Conservation (phyloP, 192 early-diverging fungal genomes). For the Piromyces finnis region DNA sequence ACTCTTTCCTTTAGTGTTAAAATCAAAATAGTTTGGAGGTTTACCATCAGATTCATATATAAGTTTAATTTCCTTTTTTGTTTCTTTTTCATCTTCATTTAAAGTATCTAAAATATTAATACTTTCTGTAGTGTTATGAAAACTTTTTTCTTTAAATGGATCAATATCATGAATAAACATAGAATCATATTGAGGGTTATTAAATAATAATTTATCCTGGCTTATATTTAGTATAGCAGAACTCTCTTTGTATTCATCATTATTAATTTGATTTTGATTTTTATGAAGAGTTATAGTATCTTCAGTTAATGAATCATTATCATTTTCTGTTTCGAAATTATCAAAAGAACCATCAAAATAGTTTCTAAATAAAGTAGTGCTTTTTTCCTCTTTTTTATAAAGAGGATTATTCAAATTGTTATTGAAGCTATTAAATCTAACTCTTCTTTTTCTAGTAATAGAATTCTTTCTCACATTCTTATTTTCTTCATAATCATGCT, state of each 20-base stretch:
- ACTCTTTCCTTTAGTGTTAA: not conserved
- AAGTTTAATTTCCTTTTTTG: not conserved
- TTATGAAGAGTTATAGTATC: not conserved
- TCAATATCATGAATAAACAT: not conserved
- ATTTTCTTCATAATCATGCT: not conserved
- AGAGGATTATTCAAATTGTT: not conserved
- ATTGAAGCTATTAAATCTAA: not conserved
- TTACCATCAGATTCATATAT: not conserved
- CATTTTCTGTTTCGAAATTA: not conserved
- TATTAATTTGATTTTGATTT: not conserved
- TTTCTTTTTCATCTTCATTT: not conserved
- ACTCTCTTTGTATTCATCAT: not conserved
- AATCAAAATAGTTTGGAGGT: not conserved
- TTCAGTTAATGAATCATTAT: not conserved
- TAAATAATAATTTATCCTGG: not conserved
- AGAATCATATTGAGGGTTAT: not conserved
- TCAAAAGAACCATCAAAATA: not conserved
- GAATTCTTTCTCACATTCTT: not conserved
- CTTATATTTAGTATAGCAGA: not conserved
- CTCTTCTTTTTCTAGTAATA: not conserved
- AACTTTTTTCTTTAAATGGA: not conserved
- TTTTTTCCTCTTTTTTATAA: not conserved
- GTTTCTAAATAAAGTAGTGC: not conserved
- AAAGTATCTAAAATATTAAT: not conserved
- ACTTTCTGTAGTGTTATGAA: not conserved